Percentiles rank a stretch among this genome's conserved stretches.
phyloP scores from a whole-genome alignment of 1,284 basidiomycete genomes.

The Peniophora sp. region DNA sequence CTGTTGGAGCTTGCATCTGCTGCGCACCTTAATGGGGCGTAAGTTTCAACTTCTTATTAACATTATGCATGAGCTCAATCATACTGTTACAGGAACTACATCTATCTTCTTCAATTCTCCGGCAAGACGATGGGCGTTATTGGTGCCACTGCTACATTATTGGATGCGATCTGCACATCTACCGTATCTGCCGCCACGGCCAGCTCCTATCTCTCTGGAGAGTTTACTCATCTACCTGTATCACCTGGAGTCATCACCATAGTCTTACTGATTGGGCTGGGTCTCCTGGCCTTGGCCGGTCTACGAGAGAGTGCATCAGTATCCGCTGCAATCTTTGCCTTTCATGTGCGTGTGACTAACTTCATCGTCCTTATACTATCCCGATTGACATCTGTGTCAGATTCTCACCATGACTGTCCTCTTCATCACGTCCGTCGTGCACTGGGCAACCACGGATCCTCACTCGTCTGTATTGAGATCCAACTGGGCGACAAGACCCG shows the following conservation, averaged over 20 bases:
- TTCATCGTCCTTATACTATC: conserved; percentile 3
- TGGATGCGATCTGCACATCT: conserved; percentile 59
- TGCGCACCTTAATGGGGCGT: conserved; percentile 59
- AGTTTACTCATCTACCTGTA: conserved; percentile 44
- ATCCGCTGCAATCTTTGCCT: conserved; percentile 43
- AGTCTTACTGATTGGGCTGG: conserved; percentile 44
- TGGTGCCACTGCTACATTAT: conserved; percentile 51
- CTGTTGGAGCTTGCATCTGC: conserved; percentile 64
- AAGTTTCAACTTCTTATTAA: conserved; percentile 56
- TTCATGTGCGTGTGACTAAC: conserved; percentile 40
- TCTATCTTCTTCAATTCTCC: conserved; percentile 42
- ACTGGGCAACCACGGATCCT: conserved; percentile 40
- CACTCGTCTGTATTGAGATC: conserved; percentile 29
- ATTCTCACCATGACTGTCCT: conserved; percentile 46
- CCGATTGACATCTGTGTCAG: conserved; percentile 16
- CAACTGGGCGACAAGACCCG: conserved; percentile 45
- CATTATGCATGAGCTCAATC: not conserved
- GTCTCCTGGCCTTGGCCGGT: conserved; percentile 47
- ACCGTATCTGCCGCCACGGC: conserved; percentile 68
- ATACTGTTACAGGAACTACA: conserved; percentile 22
- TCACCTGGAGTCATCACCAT: conserved; percentile 40
- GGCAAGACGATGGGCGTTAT: conserved; percentile 51
- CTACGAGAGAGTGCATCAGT: conserved; percentile 54
- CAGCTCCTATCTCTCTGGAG: conserved; percentile 54
- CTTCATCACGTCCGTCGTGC: conserved; percentile 36